Evolutionary conservation across 352 stramenopile genomes (phyloP), one percentile per base, ranked within the genome.

Genomic region (Globisporangium lucens): DNA sequence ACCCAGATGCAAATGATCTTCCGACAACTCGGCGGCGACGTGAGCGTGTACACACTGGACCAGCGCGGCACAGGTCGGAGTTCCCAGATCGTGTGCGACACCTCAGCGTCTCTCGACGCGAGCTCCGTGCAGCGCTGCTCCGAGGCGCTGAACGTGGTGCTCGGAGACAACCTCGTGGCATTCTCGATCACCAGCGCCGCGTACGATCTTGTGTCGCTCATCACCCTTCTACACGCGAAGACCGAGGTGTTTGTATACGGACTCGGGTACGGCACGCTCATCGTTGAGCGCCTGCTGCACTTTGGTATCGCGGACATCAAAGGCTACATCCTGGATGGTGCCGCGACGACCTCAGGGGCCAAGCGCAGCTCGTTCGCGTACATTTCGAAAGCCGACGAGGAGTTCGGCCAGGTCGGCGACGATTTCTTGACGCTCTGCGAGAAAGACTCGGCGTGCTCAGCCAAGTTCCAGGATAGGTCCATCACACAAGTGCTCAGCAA

Each of bases 171-270:
- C 41, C 70, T 88, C 46, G 71, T 66, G 20, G 76, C 78, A 2
- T 93, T 93, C 68, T 94, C 87, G 27, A 65, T 94, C 47, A 79
- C 83, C 7, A 92, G 84, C 61, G 81, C 75, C 1, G 78, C 85
- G 38, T 73, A 75, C 38, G 87, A 94, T 63, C 51, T 93, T 30
- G 82, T 86, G 53, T 68, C 70, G 27, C 63, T 90, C 29, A 82
- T 93, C 57, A 81, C 76, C 6, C 49, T 83, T 20, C 52, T 74
- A 24, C 79, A 85, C 30, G 62, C 73, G 9, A 68, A 72, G 8
- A 77, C 77, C n/a, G 65, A 75, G 46, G 76, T 83, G 53, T 76
- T 83, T 41, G 67, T 93, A 0, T 94, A 94, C 71, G 83, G 83
- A 0, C 64, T 93, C 7, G 85, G 85, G 15, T 89, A 89, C 52